Base-by-base conservation (phyloP, 2,329 filamentous ascomycete species). In the Bipolaris gigantea region DNA sequence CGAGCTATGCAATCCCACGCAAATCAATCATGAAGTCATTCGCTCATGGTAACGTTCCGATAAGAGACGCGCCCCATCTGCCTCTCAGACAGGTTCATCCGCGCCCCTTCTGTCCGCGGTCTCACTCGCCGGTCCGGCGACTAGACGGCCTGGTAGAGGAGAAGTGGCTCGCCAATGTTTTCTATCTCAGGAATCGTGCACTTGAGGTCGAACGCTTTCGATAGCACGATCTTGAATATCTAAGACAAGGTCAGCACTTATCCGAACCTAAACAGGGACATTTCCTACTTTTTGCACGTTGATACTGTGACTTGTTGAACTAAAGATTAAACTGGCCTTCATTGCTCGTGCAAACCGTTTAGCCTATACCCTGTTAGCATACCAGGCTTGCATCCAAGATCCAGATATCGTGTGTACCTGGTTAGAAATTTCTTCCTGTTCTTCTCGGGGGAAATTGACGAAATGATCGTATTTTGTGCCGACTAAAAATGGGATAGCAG, bases 201-300 rank as follows among this genome's bases (percentile, higher is more conserved):
- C 76, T 97, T 97, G 54, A 99, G 84, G 75, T 99, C 94, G 73
- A 99, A 99, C 2, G 94, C 94, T 78, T 99, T 99, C 61, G 93
- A 96, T 21, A 99, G 84, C 53, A 99, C 94, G 67, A 99, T 99
- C 77, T 99, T 99, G 85, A 99, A 99, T 72, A 99, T 99, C 93
- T 97, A 67, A n/a, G 7, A 18, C 9, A 15, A 40, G 16, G 54
- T 78, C 54, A 79, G 72, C 40, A 34, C 48, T n/a, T 25, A 36
- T 7, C 5, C 10, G 25, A 9, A 8, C n/a, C 25, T n/a, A 5
- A 8, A 1, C 1, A 2, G 8, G 7, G 8, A 7, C 1, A 16
- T 4, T 25, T 16, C 75, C 43, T 73, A 96, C 93, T 89, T 97
- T 99, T 78, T 99, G 94, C 60, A 99, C 94, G 69, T 99, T 99